Evolutionary conservation across 306 rosid species (phyloP), one percentile per base, ranked within the genome.

Genomic region (Sicyos baderoa): DNA sequence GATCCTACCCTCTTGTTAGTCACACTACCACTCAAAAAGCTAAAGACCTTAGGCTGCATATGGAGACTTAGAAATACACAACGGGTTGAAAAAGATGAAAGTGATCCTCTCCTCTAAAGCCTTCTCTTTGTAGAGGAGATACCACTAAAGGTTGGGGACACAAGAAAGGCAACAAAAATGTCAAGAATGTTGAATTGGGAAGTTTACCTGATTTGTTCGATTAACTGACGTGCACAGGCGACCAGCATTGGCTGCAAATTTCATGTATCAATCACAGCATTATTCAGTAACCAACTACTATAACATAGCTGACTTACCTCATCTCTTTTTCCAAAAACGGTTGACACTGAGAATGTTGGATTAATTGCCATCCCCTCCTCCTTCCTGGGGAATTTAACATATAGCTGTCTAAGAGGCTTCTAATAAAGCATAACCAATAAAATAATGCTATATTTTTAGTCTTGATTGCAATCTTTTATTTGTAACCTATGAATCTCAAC

Each of bases 241-340:
- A 74, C 87, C 29, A 93, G 82, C 94, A 88, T 88, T 35, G 90
- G 88, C 97, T 88, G 95, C 87, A 82, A 40, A 45, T 60, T 73
- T 9, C 42, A 47, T n/a, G 67, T 21, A 11, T 73, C 52, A 73
- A n/a, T 73, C n/a, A 2, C 57, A 52, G 61, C 52, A 32, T 18
- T 2, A 52, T 61, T n/a, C 18, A 56, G 47, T 19, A 55, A 59
- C 7, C 18, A 73, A 27, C 70, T 9, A 54, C 19, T 7, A 56
- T 16, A 25, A 16, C 48, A 66, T 44, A n/a, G 58, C 73, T 45
- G 55, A 21, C 81, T 78, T 76, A 90, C 99, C 88, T 93, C 99
- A 48, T 93, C 91, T 59, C 99, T 80, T 84, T 93, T 93, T 58
- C 99, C 99, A 75, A 90, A 90, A 72, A 93, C 72, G 42, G 89